Evolutionary conservation across 805 yeast genomes (phyloP).

Genomic region (Kodamaea leandrae): DNA sequence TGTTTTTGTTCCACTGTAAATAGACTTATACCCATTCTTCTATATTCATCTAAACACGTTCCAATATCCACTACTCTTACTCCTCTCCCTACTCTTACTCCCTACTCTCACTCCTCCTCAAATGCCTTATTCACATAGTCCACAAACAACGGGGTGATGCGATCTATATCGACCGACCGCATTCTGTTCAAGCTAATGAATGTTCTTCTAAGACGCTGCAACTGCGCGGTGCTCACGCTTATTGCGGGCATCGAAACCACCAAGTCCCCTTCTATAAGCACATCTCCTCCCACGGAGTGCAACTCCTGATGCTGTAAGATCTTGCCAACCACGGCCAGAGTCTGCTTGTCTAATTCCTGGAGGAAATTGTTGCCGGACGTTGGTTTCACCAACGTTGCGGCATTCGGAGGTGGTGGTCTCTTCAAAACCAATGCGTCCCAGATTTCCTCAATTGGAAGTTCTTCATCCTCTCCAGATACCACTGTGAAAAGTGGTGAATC

Average conservation of each 20-base stretch:
- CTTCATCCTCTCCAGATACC: slow-evolving; percentile 49
- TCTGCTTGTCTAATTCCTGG: slow-evolving; percentile 71
- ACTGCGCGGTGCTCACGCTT: slow-evolving; percentile 64
- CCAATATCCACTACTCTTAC: not conserved
- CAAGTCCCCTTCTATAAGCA: slow-evolving; percentile 45
- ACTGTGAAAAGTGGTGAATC: slow-evolving; percentile 86
- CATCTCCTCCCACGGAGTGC: slow-evolving; percentile 46
- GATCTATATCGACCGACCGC: slow-evolving; percentile 64
- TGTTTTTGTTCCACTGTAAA: no score
- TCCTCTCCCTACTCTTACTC: not conserved
- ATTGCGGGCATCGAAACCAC: slow-evolving; percentile 61
- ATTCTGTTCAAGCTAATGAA: slow-evolving; percentile 79
- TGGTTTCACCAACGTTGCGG: slow-evolving; percentile 79
- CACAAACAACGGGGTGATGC: slow-evolving; percentile 71
- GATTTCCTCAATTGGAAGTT: slow-evolving; percentile 62
- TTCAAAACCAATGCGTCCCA: slow-evolving; percentile 61
- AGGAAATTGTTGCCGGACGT: slow-evolving; percentile 74
- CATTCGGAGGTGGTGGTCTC: slow-evolving; percentile 71
- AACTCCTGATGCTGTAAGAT: slow-evolving; percentile 63
- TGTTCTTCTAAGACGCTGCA: slow-evolving; percentile 81
- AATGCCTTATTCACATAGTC: slow-evolving; percentile 73
- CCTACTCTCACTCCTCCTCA: slow-evolving; percentile 24
- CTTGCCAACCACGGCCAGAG: slow-evolving; percentile 61
- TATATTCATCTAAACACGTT: no score
- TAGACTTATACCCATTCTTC: no score